Evolutionary conservation across 768 basidiomycete species (phyloP), one percentile per base, ranked within the genome.

Genomic region (Naganishia vaughanmartiniae): DNA sequence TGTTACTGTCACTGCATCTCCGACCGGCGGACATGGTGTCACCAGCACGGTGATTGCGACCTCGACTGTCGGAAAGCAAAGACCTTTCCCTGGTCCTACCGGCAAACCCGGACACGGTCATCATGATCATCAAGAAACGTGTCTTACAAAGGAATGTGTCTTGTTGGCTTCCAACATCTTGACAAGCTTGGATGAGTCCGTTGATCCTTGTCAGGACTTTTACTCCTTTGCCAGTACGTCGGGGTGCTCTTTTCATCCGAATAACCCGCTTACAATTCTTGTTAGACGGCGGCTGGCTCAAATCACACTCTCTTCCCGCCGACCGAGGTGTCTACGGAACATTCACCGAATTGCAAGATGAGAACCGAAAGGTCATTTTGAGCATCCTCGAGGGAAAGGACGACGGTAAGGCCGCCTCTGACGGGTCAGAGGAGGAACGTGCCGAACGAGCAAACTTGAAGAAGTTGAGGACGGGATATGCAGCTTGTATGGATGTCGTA

Each of bases 181-280:
- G 17, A 86, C 88, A 24, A 87, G 87, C 0, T 81, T 98, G 26
- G 94, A 99, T 77, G 85, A 85, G 12, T 84, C 87, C 11, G 85
- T 89, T 74, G 93, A 98, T 78, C 96, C 96, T 0, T 99, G 96
- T 81, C 91, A 97, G 74, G 89, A 93, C 81, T 96, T 97, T 80
- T 97, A 93, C 77, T 87, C 89, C 73, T 98, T 88, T 82, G 88
- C 93, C 12, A 94, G 93, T 94, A 76, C 76, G 91, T 88, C 11
- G 66, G 14, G 54, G n/a, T 58, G 30, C 42, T 63, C 42, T 51
- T 26, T 10, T 46, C 21, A 33, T 65, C 7, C 15, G 2, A 42
- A 7, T 42, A 9, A 7, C 9, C 9, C 42, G 17, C 17, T 42
- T 15, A 42, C 17, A 7, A 15, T 42, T 15, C 7, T 15, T 34